Base-by-base conservation (phyloP, 1,284 basidiomycete species). In the Wolfiporia cocos region DNA sequence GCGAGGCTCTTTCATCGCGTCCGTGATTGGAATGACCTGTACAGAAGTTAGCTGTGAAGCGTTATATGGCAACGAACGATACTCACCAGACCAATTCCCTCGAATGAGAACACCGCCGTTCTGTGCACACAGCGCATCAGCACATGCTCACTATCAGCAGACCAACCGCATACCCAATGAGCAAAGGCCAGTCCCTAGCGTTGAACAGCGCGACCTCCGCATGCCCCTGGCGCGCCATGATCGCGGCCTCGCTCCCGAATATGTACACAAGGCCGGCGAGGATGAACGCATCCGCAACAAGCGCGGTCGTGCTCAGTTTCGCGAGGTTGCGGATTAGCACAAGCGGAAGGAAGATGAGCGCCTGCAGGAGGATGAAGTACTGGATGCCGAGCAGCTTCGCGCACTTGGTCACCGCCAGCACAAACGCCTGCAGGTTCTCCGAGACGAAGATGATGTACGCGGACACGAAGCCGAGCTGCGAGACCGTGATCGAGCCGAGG, bases 361-460 rank as follows among this genome's bases (percentile, higher is more conserved):
- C 67, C 63, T 99, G 92, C 12, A 84, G 69, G 35, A 91, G 59
- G 55, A 99, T 97, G 56, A 97, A 81, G 56, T 79, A 85, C 49
- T 78, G 74, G 31, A 91, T 80, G 0, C 87, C 75, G 43, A 94
- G 69, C 23, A 76, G 64, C 33, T 71, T 80, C 28, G 73, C 58
- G 67, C 94, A 96, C 44, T 92, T 69, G 4, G 91, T 88, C 24
- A 95, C 76, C 12, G 88, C 92, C 45, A 88, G 66, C 32, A 95
- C 75, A 63, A 99, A 94, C 38, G 93, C 78, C 68, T 79, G 84
- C 17, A 97, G 74, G 60, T 94, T 96, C 65, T 96, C 81, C 2
- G 94, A 88, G 21, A 98, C 92, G 64, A 98, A 99, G 59, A 98
- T 97, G 14, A 86, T 92, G 67, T 98, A 98, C 5, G 92, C 93